Evolutionary conservation across 1,284 basidiomycete genomes (phyloP).

Genomic region (Leccinum angustisporum): DNA sequence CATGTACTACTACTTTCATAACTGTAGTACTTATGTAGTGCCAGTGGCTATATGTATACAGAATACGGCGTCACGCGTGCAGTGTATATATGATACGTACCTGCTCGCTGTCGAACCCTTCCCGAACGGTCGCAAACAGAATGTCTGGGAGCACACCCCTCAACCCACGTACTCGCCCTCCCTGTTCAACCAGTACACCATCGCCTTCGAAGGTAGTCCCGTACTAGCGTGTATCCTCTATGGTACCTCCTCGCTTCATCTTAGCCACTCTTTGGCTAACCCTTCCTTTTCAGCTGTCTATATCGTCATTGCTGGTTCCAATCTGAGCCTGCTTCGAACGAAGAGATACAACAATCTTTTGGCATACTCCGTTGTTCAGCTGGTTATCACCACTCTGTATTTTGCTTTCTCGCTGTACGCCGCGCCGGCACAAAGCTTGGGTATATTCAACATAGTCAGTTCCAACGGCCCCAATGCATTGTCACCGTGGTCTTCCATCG

Average conservation of each 20-base stretch:
- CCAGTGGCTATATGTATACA: too few species aligned
- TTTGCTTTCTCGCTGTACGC: conserved; percentile 16
- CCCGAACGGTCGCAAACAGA: neutral
- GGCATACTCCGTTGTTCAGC: conserved; percentile 15
- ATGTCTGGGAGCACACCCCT: conserved; percentile 13
- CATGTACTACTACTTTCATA: too few species aligned
- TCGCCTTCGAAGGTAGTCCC: conserved; percentile 22
- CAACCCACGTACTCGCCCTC: conserved; percentile 12
- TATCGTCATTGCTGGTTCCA: conserved; percentile 14
- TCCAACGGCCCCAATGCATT: conserved; percentile 8
- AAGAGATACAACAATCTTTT: conserved; percentile 22
- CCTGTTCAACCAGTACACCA: conserved; percentile 15
- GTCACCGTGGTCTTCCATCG: conserved; percentile 20
- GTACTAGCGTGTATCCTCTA: conserved; percentile 20
- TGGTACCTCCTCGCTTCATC: conserved; percentile 3
- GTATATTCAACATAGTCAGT: conserved; percentile 14
- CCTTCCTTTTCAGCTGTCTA: conserved; percentile 16
- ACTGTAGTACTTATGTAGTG: too few species aligned
- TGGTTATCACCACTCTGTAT: conserved; percentile 24
- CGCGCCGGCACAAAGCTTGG: conserved; percentile 15
- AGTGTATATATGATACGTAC: conserved; percentile 7
- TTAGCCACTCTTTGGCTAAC: neutral
- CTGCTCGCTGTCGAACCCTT: neutral
- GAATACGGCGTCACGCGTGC: neutral
- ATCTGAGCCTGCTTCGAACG: conserved; percentile 18